Percentiles rank a stretch among this genome's conserved stretches.
These are phyloP conservation scores for Nymphaea colorata DNA, from an alignment of 164 flowering plant species.

Conservation along the genomic window DNA sequence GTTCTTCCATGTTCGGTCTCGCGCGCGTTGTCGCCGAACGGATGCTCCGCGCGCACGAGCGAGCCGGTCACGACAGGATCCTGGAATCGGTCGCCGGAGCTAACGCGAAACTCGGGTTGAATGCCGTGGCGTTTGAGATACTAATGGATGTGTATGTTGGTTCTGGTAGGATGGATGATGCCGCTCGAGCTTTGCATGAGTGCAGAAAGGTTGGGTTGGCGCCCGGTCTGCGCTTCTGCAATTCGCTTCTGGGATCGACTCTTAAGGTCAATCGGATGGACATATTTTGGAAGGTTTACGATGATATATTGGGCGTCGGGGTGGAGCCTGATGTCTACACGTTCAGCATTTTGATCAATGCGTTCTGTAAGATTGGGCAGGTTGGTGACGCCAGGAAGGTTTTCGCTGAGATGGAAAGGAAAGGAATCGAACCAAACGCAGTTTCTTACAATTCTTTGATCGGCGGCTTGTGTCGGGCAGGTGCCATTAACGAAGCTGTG, in stretches of 20 bases:
- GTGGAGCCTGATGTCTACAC: constrained; percentile 52
- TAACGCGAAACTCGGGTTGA: constrained; percentile 12
- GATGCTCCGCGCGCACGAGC: constrained; percentile 21
- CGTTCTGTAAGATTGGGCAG: constrained; percentile 42
- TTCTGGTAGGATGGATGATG: constrained; percentile 37
- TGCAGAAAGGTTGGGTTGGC: constrained; percentile 15
- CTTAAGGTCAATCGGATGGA: constrained; percentile 33
- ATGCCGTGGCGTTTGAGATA: constrained; percentile 29
- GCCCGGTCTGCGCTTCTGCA: constrained; percentile 41
- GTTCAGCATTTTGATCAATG: constrained; percentile 42
- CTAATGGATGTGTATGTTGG: constrained; percentile 42
- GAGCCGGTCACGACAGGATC: constrained; percentile 8
- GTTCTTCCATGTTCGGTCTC: constrained; percentile 20
- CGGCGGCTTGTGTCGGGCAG: constrained; percentile 47
- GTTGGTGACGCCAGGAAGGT: constrained; percentile 31
- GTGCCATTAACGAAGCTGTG: constrained; percentile 47
- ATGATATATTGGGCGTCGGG: constrained; percentile 29
- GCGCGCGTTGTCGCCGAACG: constrained; percentile 28
- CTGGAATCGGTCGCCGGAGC: constrained; percentile 22
- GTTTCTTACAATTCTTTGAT: constrained; percentile 49
- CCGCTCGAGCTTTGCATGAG: constrained; percentile 26
- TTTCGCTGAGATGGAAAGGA: constrained; percentile 48
- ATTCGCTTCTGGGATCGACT: constrained; percentile 53
- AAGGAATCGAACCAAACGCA: constrained; percentile 45
- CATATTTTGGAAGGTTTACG: constrained; percentile 60